Evolutionary conservation across 768 basidiomycete genomes (phyloP).

Genomic region (Candolleomyces efflorescens): DNA sequence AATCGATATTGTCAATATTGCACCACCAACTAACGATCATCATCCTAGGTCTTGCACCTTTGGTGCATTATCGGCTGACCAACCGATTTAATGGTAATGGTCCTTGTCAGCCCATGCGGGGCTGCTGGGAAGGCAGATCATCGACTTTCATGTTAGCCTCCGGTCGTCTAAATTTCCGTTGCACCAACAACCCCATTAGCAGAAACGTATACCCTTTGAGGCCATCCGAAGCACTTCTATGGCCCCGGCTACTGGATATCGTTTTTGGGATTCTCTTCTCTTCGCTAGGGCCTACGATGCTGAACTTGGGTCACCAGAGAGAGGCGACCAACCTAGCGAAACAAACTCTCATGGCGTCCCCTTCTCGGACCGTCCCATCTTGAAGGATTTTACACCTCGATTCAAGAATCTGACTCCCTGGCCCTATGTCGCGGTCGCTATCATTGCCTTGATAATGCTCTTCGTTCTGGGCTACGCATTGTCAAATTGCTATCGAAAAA

Average conservation of each 20-base stretch:
- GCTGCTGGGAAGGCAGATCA: too few species aligned
- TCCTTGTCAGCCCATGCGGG: too few species aligned
- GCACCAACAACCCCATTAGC: background rate
- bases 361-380: background rate
- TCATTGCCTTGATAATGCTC: background rate
- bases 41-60: too few species aligned
- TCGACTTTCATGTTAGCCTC: background rate
- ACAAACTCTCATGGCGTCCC: background rate
- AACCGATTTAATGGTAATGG: too few species aligned
- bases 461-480: constrained; percentile 6
- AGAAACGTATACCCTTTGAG: background rate
- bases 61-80: too few species aligned
- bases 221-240: background rate
- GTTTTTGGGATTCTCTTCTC: background rate
- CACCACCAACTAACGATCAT: too few species aligned
- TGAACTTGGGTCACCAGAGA: background rate
- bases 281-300: background rate
- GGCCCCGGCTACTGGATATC: background rate
- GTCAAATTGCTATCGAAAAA: constrained; percentile 3
- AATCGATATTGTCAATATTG: too few species aligned
- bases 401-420: constrained; percentile 5
- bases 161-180: background rate
- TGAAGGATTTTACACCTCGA: background rate
- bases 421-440: constrained; percentile 6
- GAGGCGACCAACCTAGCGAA: background rate